phyloP scores from a whole-genome alignment of 352 stramenopile species.

The Globisporangium yorkense region DNA sequence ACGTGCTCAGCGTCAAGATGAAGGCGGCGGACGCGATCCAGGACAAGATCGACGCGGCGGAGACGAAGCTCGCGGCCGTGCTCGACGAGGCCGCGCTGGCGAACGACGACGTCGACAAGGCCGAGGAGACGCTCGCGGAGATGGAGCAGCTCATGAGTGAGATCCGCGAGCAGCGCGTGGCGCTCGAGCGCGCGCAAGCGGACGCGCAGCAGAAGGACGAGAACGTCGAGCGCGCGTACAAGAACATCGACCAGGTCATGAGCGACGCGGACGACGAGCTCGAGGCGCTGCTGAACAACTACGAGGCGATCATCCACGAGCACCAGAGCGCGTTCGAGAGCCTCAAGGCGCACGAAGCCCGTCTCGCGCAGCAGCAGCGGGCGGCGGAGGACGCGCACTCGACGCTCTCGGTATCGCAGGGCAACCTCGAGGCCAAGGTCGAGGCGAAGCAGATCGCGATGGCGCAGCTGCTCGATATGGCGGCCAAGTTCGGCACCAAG shows the following conservation, averaged over 20 bases:
- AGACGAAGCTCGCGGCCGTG: conserved; percentile 38
- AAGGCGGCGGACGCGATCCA: conserved; percentile 48
- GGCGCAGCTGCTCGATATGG: conserved; percentile 38
- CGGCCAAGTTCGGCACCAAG: conserved; percentile 35
- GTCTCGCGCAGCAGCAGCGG: conserved; percentile 17
- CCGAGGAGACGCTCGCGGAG: conserved; percentile 48
- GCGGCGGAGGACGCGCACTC: conserved; percentile 26
- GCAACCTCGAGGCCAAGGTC: conserved; percentile 49
- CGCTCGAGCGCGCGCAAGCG: conserved; percentile 26
- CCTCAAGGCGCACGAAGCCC: conserved; percentile 28
- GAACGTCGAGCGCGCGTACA: conserved; percentile 27
- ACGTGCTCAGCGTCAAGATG: conserved; percentile 85
- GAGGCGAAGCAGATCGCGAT: conserved; percentile 30
- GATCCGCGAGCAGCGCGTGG: conserved; percentile 26
- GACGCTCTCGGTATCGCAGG: conserved; percentile 29
- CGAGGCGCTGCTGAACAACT: conserved; percentile 39
- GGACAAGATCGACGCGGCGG: conserved; percentile 40
- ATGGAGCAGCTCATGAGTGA: conserved; percentile 42
- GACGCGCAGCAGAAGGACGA: conserved; percentile 37
- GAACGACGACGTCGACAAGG: conserved; percentile 30
- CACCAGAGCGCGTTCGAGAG: conserved; percentile 25
- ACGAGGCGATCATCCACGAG: conserved; percentile 44
- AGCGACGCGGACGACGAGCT: conserved; percentile 67
- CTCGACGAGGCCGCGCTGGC: conserved; percentile 28
- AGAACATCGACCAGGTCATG: conserved; percentile 64